Conservation (phyloP, 345 rosid genomes). For the Euclidium syriacum region DNA sequence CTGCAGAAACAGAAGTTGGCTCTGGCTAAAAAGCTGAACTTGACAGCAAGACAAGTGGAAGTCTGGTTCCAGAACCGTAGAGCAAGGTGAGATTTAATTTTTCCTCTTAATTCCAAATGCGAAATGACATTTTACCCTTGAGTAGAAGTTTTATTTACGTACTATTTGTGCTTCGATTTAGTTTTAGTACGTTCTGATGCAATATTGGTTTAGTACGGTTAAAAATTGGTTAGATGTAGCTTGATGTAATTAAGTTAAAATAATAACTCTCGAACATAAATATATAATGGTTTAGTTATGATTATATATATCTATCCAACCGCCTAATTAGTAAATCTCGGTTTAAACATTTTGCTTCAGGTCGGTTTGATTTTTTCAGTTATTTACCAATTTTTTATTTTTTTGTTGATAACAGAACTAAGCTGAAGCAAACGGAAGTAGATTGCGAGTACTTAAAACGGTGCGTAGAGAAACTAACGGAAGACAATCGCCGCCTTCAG, state of each 20-base stretch:
- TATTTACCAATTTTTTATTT: not conserved
- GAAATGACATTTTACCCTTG: constrained; percentile 2
- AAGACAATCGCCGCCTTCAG: constrained; percentile 88
- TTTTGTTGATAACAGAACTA: constrained; percentile 59
- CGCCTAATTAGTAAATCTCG: too few relatives aligned
- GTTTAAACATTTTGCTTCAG: too few relatives aligned
- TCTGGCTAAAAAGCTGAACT: constrained; percentile 74
- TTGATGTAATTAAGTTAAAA: too few relatives aligned
- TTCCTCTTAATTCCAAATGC: not conserved
- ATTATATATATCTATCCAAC: too few relatives aligned
- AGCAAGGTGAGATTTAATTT: constrained; percentile 61
- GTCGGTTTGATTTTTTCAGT: not conserved
- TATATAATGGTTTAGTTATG: too few relatives aligned
- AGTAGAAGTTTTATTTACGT: constrained; percentile 3
- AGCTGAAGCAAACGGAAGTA: constrained; percentile 97
- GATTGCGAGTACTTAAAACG: constrained; percentile 91
- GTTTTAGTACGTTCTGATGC: not conserved
- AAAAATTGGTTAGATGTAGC: too few relatives aligned
- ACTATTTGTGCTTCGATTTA: not conserved
- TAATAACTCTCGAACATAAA: too few relatives aligned
- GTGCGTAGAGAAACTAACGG: constrained; percentile 92
- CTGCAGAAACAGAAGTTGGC: constrained; percentile 84
- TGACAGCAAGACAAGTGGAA: constrained; percentile 87
- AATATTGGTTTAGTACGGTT: not conserved
- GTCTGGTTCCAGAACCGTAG: constrained; percentile 99